Conservation (phyloP, 306 rosid genomes). For the Prunus kanzakura region DNA sequence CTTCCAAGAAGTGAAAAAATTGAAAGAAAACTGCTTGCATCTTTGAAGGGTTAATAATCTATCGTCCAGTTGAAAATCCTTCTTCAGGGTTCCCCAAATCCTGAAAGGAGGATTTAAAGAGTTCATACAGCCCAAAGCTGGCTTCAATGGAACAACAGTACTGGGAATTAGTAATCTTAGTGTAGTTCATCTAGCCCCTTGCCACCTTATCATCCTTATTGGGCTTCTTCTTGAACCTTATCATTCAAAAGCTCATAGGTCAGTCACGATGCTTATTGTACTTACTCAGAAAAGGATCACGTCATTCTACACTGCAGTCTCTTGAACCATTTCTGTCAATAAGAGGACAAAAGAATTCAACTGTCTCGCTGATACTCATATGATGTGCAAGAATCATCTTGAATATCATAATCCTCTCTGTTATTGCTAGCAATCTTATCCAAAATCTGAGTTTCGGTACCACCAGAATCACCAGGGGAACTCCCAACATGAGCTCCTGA, state of each 20-base stretch:
- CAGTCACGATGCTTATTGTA: neutral
- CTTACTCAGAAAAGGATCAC: neutral
- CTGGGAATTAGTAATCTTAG: neutral
- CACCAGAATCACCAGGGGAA: conserved; percentile 8
- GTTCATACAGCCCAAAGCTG: neutral
- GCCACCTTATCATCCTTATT: neutral
- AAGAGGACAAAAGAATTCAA: conserved; percentile 2
- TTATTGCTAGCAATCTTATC: conserved; percentile 7
- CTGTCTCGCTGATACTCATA: conserved; percentile 21
- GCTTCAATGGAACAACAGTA: neutral
- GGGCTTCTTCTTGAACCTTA: neutral
- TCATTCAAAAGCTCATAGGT: neutral
- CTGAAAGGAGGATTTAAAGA: neutral
- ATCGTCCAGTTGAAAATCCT: neutral
- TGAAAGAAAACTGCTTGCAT: neutral
- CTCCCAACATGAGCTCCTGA: conserved; percentile 11
- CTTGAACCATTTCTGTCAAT: conserved; percentile 1
- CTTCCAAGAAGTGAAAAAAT: neutral
- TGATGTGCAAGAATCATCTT: conserved; percentile 37
- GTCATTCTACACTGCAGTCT: conserved; percentile 16
- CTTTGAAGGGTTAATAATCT: neutral
- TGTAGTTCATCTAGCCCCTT: neutral
- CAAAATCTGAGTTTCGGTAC: neutral
- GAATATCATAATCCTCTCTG: conserved; percentile 14
- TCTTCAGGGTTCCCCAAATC: neutral